A percentile compares a stretch with the other conserved stretches of the same genome.
Conservation (phyloP, 257 asterid species). For the Ilex asprella region DNA sequence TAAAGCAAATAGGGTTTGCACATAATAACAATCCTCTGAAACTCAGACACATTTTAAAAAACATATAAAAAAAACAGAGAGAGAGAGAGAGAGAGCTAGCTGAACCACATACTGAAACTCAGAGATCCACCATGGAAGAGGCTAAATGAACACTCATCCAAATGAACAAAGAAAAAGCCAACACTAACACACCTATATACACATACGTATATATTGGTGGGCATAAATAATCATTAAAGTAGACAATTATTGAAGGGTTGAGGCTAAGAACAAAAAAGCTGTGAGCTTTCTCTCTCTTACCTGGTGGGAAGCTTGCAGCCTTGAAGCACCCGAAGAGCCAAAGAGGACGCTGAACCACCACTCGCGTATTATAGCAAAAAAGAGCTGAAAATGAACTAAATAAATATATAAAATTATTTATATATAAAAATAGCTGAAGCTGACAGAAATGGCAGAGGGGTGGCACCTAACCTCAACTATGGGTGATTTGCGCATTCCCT, state of each 20-base stretch:
- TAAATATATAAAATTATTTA: constrained; percentile 17
- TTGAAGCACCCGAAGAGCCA: constrained; percentile 45
- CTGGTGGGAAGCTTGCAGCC: constrained; percentile 20
- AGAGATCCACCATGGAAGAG: no score
- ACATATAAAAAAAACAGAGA: no score
- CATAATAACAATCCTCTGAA: no score
- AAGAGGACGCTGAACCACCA: constrained; percentile 25
- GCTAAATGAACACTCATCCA: no score
- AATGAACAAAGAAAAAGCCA: no score
- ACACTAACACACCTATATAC: no score
- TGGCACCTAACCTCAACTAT: constrained; percentile 28
- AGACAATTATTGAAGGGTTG: not conserved
- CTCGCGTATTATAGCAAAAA: constrained; percentile 27
- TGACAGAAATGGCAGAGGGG: constrained; percentile 27
- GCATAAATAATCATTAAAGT: no score
- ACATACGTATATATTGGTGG: no score
- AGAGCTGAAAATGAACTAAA: constrained; percentile 12
- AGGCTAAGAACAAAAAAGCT: constrained; percentile 1
- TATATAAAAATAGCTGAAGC: constrained; percentile 23
- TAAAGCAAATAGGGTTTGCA: no score
- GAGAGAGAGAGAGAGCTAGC: no score
- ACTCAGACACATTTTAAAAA: no score
- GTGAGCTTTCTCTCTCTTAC: constrained; percentile 21
- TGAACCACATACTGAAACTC: no score
- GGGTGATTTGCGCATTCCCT: constrained; percentile 24